Evolutionary conservation across 352 stramenopile genomes (phyloP).

Genomic region (Peronospora farinosa): DNA sequence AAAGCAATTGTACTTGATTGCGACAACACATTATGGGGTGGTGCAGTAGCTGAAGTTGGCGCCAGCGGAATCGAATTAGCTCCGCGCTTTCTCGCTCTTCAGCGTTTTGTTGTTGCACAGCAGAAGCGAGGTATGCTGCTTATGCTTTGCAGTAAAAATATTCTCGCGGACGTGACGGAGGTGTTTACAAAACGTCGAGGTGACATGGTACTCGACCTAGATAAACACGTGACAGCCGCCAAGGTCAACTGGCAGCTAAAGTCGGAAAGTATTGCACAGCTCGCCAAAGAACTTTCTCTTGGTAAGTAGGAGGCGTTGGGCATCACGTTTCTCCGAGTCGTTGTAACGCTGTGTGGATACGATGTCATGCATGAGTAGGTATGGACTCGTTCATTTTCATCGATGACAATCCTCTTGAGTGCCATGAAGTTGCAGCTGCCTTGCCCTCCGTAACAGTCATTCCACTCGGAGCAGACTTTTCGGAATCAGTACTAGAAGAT

Average conservation of each 20-base stretch:
- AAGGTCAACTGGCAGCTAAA: constrained; percentile 63
- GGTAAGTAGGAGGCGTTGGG: constrained; percentile 14
- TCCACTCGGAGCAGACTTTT: constrained; percentile 37
- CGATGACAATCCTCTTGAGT: constrained; percentile 69
- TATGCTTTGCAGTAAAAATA: constrained; percentile 69
- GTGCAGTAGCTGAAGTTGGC: constrained; percentile 55
- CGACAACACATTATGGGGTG: constrained; percentile 71
- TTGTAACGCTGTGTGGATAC: background rate
- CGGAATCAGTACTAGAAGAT: constrained; percentile 26
- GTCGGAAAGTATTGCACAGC: constrained; percentile 46
- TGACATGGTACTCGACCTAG: constrained; percentile 47
- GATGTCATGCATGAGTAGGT: constrained; percentile 15
- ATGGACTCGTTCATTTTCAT: constrained; percentile 69
- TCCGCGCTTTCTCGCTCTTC: constrained; percentile 40
- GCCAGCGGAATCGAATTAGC: constrained; percentile 32
- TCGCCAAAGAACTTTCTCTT: constrained; percentile 49
- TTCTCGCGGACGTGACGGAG: constrained; percentile 38
- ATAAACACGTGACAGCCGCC: constrained; percentile 41
- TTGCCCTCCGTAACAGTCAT: constrained; percentile 51
- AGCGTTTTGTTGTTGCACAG: constrained; percentile 49
- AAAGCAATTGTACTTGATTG: constrained; percentile 79
- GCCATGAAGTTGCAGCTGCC: constrained; percentile 43
- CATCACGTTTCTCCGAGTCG: background rate
- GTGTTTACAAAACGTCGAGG: constrained; percentile 38
- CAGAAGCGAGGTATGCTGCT: constrained; percentile 47